phyloP scores from a whole-genome alignment of 306 rosid genomes.

The Cyclanthera cordifolia region DNA sequence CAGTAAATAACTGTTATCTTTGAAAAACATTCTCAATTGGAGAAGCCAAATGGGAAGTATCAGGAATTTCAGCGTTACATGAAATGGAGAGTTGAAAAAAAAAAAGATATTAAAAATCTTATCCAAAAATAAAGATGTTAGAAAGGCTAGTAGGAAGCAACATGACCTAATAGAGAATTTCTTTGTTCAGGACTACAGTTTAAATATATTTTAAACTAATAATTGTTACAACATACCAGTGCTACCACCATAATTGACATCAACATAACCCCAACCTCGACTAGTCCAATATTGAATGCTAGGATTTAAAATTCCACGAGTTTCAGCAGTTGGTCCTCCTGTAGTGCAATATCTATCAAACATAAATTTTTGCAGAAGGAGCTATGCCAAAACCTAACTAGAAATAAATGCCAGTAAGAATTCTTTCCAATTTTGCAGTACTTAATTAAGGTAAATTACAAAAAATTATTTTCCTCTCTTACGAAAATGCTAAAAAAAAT shows the following conservation, averaged over 20 bases:
- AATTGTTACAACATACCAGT: slow-evolving; percentile 60
- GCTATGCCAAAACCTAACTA: background rate
- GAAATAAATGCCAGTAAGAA: background rate
- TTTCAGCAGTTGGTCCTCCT: slow-evolving; percentile 91
- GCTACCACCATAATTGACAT: slow-evolving; percentile 97
- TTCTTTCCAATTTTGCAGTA: background rate
- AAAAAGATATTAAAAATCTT: background rate
- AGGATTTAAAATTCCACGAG: slow-evolving; percentile 59
- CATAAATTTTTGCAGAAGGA: background rate
- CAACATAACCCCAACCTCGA: slow-evolving; percentile 82
- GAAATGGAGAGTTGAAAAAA: background rate
- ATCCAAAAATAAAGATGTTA: too few relatives aligned
- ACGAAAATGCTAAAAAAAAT: background rate
- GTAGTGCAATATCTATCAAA: slow-evolving; percentile 24
- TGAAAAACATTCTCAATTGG: background rate
- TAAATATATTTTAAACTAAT: background rate
- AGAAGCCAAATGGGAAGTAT: background rate
- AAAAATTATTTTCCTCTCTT: background rate
- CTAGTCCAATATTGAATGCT: slow-evolving; percentile 88
- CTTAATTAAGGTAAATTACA: background rate
- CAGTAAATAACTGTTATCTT: slow-evolving; percentile 1
- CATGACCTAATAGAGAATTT: background rate
- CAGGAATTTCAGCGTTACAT: background rate
- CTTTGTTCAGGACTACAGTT: background rate
- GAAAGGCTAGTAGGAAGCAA: background rate